A percentile compares a stretch with the other conserved stretches of the same genome.
These are phyloP conservation scores for Phyllosticta citriasiana DNA, from an alignment of 2,329 filamentous ascomycete species.

Conservation along the genomic window DNA sequence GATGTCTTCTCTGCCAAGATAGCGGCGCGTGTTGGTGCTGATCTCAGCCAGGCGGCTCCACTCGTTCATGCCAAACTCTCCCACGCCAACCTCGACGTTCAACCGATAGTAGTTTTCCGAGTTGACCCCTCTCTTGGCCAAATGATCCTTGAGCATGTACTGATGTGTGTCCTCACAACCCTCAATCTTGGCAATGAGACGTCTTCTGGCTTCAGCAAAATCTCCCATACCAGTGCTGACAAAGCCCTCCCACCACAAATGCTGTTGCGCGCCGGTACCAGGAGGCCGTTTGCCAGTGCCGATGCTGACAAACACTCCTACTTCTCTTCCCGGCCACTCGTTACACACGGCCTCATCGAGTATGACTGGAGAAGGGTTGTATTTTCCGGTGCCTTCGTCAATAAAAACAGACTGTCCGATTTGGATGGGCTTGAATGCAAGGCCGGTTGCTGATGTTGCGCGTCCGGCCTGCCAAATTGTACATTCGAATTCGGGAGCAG, in stretches of 20 bases:
- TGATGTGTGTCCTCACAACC: slow-evolving; percentile 87
- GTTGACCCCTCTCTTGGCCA: slow-evolving; percentile 69
- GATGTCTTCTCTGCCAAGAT: slow-evolving; percentile 63
- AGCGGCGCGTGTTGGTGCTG: slow-evolving; percentile 80
- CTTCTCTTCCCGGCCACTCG: slow-evolving; percentile 88
- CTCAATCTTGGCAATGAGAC: slow-evolving; percentile 85
- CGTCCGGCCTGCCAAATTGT: slow-evolving; percentile 95
- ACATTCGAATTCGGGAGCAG: slow-evolving; percentile 82
- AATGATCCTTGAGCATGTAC: slow-evolving; percentile 69
- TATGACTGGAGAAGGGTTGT: slow-evolving; percentile 77
- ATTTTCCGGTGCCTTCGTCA: slow-evolving; percentile 83
- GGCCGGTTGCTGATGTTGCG: slow-evolving; percentile 80
- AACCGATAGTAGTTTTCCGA: slow-evolving; percentile 87
- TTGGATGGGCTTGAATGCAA: slow-evolving; percentile 92
- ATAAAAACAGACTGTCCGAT: slow-evolving; percentile 91
- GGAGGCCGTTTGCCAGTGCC: slow-evolving; percentile 82
- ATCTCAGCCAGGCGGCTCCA: slow-evolving; percentile 93
- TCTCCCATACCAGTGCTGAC: slow-evolving; percentile 61
- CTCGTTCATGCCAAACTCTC: slow-evolving; percentile 98
- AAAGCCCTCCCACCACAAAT: slow-evolving; percentile 91
- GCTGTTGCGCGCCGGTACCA: slow-evolving; percentile 55
- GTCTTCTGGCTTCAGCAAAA: slow-evolving; percentile 79
- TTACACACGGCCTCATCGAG: slow-evolving; percentile 86
- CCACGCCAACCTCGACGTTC: slow-evolving; percentile 94
- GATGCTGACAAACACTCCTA: slow-evolving; percentile 85